phyloP scores from a whole-genome alignment of 257 asterid genomes.

The Capsicum chinense region DNA sequence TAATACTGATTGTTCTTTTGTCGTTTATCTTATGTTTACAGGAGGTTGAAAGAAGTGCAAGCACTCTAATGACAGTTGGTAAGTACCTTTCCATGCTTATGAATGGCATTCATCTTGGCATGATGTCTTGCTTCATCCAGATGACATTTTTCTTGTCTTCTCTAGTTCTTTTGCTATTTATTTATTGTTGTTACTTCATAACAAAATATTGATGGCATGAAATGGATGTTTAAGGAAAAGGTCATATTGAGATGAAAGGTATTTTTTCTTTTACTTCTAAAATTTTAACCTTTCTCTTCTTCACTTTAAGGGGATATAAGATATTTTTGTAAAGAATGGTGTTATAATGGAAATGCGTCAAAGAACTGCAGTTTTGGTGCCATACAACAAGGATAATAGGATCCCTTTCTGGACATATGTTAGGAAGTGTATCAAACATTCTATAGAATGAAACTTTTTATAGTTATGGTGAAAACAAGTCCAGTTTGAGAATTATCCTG shows the following conservation, averaged over 20 bases:
- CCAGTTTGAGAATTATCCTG: neutral
- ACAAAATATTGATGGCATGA: neutral
- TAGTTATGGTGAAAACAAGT: neutral
- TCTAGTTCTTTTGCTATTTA: slow-evolving; percentile 8
- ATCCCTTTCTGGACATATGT: neutral
- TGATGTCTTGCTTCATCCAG: slow-evolving; percentile 12
- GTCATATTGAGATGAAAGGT: neutral
- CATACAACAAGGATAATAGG: neutral
- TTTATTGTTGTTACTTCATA: neutral
- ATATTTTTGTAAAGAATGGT: neutral
- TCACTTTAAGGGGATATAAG: neutral
- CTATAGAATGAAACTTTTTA: neutral
- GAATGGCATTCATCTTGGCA: slow-evolving; percentile 20
- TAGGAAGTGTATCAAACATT: slow-evolving; percentile 10
- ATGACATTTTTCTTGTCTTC: neutral
- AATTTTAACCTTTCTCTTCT: neutral
- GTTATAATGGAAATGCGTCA: neutral
- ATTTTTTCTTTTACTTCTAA: neutral
- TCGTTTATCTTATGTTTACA: slow-evolving; percentile 35
- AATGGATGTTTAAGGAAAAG: slow-evolving; percentile 13
- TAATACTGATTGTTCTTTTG: slow-evolving; percentile 28
- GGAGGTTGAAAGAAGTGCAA: slow-evolving; percentile 92
- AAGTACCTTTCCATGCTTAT: slow-evolving; percentile 32
- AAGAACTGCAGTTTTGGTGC: neutral
- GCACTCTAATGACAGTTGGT: slow-evolving; percentile 94